Conservation (phyloP, 106 monocot species). For the Posidonia australis region DNA sequence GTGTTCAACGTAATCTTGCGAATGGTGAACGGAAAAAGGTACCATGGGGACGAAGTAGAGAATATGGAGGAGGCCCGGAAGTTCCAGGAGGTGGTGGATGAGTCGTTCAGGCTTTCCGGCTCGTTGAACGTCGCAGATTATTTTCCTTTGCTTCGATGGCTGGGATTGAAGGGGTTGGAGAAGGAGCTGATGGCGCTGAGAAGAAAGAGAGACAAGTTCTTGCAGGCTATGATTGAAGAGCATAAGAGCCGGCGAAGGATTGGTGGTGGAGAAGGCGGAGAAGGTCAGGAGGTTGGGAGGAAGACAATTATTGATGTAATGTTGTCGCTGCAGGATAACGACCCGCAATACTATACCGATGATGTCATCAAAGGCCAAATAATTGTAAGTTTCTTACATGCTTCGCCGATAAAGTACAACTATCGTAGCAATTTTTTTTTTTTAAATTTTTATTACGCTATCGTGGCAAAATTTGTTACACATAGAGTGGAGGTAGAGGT, state of each 20-base stretch:
- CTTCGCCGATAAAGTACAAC: not conserved
- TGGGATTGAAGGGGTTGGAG: conserved; percentile 19
- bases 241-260: conserved; percentile 1
- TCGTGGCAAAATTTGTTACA: too few species aligned
- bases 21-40: conserved; percentile 31
- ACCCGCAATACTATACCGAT: conserved; percentile 28
- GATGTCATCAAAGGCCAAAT: conserved; percentile 21
- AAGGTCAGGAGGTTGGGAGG: not conserved
- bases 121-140: conserved; percentile 22
- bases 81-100: conserved; percentile 22
- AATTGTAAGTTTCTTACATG: conserved; percentile 15
- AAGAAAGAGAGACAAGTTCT: conserved; percentile 15
- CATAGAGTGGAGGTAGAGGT: too few species aligned
- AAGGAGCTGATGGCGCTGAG: conserved; percentile 11
- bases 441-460: not conserved
- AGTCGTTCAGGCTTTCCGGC: conserved; percentile 1
- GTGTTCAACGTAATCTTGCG: conserved; percentile 15
- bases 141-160: conserved; percentile 18
- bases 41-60: conserved; percentile 3
- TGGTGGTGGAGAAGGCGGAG: not conserved
- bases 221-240: conserved; percentile 25
- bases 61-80: conserved; percentile 7
- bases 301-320: conserved; percentile 21
- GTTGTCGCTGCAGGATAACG: conserved; percentile 20
- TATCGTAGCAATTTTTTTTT: not conserved